Conservation (phyloP, 2,329 filamentous ascomycete genomes). For the Blumeria graminis region DNA sequence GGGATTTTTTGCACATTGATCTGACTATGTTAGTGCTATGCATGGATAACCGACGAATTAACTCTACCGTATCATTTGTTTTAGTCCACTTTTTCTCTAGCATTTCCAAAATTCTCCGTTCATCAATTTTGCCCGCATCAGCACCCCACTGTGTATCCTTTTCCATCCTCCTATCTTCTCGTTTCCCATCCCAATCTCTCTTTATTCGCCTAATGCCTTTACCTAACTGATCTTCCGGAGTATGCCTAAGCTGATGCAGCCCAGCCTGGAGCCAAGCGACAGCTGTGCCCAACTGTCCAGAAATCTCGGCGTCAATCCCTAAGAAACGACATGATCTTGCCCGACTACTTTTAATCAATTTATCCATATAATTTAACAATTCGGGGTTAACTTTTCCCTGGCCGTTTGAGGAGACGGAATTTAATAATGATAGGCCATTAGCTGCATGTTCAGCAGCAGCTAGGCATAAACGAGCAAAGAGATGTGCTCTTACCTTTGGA, state of each 20-base stretch:
- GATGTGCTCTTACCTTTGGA: slow-evolving; percentile 64
- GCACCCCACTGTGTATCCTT: slow-evolving; percentile 51
- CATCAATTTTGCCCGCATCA: slow-evolving; percentile 67
- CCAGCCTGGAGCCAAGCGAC: slow-evolving; percentile 73
- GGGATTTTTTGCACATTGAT: slow-evolving; percentile 64
- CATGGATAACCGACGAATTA: background rate
- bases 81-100: slow-evolving; percentile 74
- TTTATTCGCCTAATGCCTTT: slow-evolving; percentile 32
- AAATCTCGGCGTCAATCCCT: slow-evolving; percentile 67
- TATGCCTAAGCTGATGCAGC: slow-evolving; percentile 46
- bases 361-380: slow-evolving; percentile 49
- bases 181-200: slow-evolving; percentile 50
- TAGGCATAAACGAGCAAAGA: slow-evolving; percentile 72
- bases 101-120: slow-evolving; percentile 66
- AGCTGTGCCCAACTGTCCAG: slow-evolving; percentile 56
- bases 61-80: slow-evolving; percentile 67
- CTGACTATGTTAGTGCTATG: slow-evolving; percentile 17
- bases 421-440: slow-evolving; percentile 33
- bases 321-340: slow-evolving; percentile 80
- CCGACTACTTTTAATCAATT: slow-evolving; percentile 48
- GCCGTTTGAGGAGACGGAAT: slow-evolving; percentile 16
- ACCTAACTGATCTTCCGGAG: slow-evolving; percentile 25
- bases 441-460: slow-evolving; percentile 72
- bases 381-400: slow-evolving; percentile 34
- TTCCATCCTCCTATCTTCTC: slow-evolving; percentile 58